phyloP scores from a whole-genome alignment of 768 basidiomycete species.

The Gymnopilus junonius region DNA sequence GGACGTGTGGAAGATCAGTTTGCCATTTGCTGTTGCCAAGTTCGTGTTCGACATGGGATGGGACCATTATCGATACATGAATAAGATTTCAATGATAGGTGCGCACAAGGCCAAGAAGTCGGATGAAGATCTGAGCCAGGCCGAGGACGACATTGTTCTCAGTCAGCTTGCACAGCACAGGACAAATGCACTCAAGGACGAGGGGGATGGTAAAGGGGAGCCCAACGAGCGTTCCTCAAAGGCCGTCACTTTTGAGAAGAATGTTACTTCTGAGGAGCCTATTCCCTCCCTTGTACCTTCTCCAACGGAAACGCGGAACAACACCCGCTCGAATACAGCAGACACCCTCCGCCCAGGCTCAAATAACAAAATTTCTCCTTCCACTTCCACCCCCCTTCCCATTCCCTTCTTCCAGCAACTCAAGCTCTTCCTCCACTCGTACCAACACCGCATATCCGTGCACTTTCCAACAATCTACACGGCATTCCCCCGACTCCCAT shows the following conservation, averaged over 20 bases:
- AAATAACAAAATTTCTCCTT: background rate
- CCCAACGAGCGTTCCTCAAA: background rate
- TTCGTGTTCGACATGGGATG: conserved; percentile 66
- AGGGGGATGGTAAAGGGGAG: background rate
- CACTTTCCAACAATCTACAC: conserved; percentile 76
- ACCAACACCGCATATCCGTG: conserved; percentile 13
- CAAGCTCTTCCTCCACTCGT: conserved; percentile 6
- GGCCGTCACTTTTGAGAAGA: conserved; percentile 10
- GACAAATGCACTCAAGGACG: background rate
- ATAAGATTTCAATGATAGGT: conserved; percentile 17
- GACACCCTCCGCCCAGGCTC: background rate
- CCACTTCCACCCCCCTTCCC: background rate
- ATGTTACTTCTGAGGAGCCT: conserved; percentile 4
- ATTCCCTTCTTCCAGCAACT: conserved; percentile 15
- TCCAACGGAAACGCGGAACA: conserved; percentile 8
- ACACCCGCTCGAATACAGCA: conserved; percentile 18
- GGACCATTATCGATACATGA: conserved; percentile 54
- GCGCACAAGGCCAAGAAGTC: conserved; percentile 18
- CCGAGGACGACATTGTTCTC: conserved; percentile 14
- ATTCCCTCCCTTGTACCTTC: conserved; percentile 1
- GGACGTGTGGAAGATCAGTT: conserved; percentile 83
- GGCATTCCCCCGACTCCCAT: conserved; percentile 71
- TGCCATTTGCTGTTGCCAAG: conserved; percentile 80
- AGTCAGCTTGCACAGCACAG: conserved; percentile 20
- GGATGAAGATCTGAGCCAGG: conserved; percentile 21